Base-by-base conservation (phyloP, 164 flowering plant species). In the Magnolia sinica region DNA sequence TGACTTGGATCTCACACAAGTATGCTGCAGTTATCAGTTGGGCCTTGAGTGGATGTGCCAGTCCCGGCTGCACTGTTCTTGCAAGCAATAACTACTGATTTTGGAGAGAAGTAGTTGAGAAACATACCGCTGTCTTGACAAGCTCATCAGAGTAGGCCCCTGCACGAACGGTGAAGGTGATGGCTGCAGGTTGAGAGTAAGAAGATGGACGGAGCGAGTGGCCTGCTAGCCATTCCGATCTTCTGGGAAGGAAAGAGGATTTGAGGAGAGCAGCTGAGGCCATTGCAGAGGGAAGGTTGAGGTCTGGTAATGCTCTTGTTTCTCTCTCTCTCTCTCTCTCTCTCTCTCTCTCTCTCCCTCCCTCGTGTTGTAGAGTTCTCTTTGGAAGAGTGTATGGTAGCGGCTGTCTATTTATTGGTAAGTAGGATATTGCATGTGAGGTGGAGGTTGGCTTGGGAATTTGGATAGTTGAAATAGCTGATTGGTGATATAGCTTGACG, bases 61-160 rank as follows among this genome's bases (percentile, higher is more conserved):
- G 45, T 37, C 45, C 45, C 45, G 7, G 45, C 45, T 37, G 45
- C 45, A 37, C 45, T 37, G 7, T 37, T 37, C 45, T 37, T 37
- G 45, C 45, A 5, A 37, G 7, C 7, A 37, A 37, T 37, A 37
- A 37, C 6, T 37, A 37, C 45, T 37, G 45, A 37, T 37, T 37
- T 37, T 18, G 20, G 68, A 64, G 68, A 64, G 68, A 2, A 2
- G 68, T 22, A 0, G 52, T 20, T 19, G 61, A 75, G 9, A 29
- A 14, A 55, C 86, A 29, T 82, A 85, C 87, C 74, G 86, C 87
- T 7, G 87, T 85, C 75, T 83, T 85, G 79, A 85, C 79, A 50
- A 85, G 86, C 77, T 85, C 87, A 68, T 85, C 87, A 19, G 86
- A 80, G 68, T 83, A 83, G 45, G 84, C 64, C 63, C 77, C 55